Evolutionary conservation across 371 early-diverging fungal species (phyloP).

Genomic region (Homolaphlyctis polyrhiza): DNA sequence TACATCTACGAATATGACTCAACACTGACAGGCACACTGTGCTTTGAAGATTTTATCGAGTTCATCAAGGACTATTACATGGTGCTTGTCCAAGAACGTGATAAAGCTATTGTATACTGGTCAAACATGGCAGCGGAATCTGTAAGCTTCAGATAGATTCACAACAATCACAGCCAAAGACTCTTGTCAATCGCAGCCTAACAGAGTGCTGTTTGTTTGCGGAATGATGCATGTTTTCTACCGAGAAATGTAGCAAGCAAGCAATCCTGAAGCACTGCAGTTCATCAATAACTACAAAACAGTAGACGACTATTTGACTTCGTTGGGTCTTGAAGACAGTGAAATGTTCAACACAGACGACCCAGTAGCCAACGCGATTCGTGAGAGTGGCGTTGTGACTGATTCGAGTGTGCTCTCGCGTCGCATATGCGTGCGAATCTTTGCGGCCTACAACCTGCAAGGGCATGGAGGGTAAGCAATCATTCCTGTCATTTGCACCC

Average conservation of each 20-base stretch:
- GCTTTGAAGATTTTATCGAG: constrained; percentile 38
- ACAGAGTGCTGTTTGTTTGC: no score
- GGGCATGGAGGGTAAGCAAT: not conserved
- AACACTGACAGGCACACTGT: constrained; percentile 27
- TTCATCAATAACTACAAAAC: not conserved
- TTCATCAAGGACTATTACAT: constrained; percentile 33
- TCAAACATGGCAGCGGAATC: not conserved
- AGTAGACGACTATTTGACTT: not conserved
- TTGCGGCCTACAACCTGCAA: constrained; percentile 10
- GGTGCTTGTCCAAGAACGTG: constrained; percentile 17
- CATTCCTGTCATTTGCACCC: no score
- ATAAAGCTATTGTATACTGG: constrained; percentile 10
- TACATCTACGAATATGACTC: constrained; percentile 40
- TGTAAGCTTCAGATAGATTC: no score
- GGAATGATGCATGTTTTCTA: no score
- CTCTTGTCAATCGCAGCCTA: not conserved
- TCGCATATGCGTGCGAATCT: constrained; percentile 6
- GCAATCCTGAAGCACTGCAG: not conserved
- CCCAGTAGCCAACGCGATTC: not conserved
- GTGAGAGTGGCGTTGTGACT: not conserved
- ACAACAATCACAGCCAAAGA: no score
- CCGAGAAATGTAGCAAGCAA: not conserved
- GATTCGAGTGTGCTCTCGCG: not conserved
- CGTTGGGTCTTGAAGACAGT: not conserved
- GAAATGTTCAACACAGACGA: not conserved